A percentile compares a stretch with the other conserved stretches of the same genome.
Evolutionary conservation across 208 protist species (phyloP).

Genomic region (Endotrypanum monterogeii): DNA sequence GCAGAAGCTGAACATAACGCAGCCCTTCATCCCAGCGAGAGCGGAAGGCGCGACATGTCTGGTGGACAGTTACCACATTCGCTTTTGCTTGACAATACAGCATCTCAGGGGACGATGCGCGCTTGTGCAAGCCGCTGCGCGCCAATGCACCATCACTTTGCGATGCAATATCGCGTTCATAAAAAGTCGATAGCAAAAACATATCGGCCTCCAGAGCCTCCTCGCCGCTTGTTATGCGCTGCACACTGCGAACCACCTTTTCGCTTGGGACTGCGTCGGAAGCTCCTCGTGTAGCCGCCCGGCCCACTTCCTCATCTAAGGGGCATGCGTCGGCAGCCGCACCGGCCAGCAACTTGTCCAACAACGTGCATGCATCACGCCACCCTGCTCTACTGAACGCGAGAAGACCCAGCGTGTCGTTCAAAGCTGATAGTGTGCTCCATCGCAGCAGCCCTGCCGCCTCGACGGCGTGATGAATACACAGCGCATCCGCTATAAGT

Average conservation of each 20-base stretch:
- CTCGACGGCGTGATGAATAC: slow-evolving; percentile 18
- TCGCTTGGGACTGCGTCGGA: neutral
- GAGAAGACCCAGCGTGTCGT: slow-evolving; percentile 62
- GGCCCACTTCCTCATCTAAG: neutral
- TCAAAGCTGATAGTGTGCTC: slow-evolving; percentile 56
- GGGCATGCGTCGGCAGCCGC: neutral
- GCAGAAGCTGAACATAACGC: slow-evolving; percentile 37
- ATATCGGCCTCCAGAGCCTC: neutral
- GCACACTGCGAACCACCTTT: neutral
- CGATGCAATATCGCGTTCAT: neutral
- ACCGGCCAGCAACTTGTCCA: slow-evolving; percentile 34
- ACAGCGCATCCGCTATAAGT: slow-evolving; percentile 24
- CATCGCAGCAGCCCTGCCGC: slow-evolving; percentile 18
- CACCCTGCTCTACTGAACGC: slow-evolving; percentile 29
- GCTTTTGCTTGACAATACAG: slow-evolving; percentile 25
- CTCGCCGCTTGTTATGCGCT: neutral
- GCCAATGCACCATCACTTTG: neutral
- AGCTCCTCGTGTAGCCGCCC: neutral
- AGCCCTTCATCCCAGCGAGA: slow-evolving; percentile 20
- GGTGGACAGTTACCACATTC: slow-evolving; percentile 68
- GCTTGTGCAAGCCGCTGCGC: neutral
- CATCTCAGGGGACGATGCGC: neutral
- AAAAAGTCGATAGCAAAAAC: neutral
- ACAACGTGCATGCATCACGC: slow-evolving; percentile 49
- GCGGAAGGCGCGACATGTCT: slow-evolving; percentile 46